Percentiles rank a stretch among this genome's conserved stretches.
Evolutionary conservation across 306 rosid species (phyloP).

Genomic region (Dryas drummondii): DNA sequence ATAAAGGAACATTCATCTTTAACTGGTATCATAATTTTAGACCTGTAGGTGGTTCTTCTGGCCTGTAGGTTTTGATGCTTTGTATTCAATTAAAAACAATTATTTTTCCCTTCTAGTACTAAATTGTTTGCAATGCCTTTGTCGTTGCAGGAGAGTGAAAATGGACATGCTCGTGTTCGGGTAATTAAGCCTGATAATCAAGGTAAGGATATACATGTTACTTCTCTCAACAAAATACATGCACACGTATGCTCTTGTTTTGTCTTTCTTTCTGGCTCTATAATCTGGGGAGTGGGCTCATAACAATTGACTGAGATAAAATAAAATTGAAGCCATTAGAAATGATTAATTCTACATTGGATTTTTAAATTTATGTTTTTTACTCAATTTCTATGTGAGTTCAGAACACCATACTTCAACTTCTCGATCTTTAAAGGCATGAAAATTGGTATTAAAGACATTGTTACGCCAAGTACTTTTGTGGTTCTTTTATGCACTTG

Average conservation of each 20-base stretch:
- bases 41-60: background rate
- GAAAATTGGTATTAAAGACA: too few species aligned
- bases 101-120: conserved; percentile 12
- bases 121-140: conserved; percentile 30
- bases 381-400: background rate
- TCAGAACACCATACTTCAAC: too few species aligned
- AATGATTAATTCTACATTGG: background rate
- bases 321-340: conserved; percentile 4
- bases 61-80: background rate
- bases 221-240: background rate
- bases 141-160: conserved; percentile 46
- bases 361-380: too few species aligned
- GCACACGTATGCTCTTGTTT: background rate
- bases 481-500: too few species aligned
- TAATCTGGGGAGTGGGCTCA: background rate
- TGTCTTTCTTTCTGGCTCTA: background rate
- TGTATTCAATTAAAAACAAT: background rate
- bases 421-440: too few species aligned
- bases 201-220: conserved; percentile 36
- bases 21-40: background rate
- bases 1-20: too few species aligned
- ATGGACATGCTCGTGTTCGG: conserved; percentile 43
- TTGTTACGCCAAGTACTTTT: too few species aligned
- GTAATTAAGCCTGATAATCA: conserved; percentile 45
- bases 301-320: background rate